These are phyloP conservation scores for Multifurca ochricompacta DNA, from an alignment of 768 basidiomycete genomes.

Conservation along the genomic window DNA sequence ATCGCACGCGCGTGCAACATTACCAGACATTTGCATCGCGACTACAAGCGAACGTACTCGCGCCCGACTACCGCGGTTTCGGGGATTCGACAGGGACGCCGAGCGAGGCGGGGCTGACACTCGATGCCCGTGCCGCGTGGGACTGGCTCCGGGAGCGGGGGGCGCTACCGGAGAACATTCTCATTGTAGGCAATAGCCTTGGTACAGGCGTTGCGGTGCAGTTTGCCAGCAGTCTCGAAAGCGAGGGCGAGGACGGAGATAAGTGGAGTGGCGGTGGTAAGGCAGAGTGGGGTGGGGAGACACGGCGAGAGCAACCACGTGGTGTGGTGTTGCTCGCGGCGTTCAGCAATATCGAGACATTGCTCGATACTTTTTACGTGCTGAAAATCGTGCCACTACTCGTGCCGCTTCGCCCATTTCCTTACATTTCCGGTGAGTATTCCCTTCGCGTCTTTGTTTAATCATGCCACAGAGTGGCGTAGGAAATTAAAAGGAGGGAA, in stretches of 20 bases:
- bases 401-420: slow-evolving; percentile 58
- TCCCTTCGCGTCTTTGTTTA: not conserved
- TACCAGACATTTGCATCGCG: slow-evolving; percentile 61
- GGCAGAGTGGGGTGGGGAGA: not conserved
- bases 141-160: slow-evolving; percentile 63
- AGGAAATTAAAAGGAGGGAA: not conserved
- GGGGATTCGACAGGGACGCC: slow-evolving; percentile 80
- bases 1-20: slow-evolving; percentile 54
- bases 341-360: slow-evolving; percentile 30
- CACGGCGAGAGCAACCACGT: slow-evolving; percentile 27
- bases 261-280: not conserved
- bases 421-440: slow-evolving; percentile 55
- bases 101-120: slow-evolving; percentile 61
- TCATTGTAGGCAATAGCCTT: slow-evolving; percentile 81
- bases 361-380: slow-evolving; percentile 63
- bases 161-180: slow-evolving; percentile 48
- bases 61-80: slow-evolving; percentile 89
- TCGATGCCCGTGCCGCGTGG: slow-evolving; percentile 73
- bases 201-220: slow-evolving; percentile 69
- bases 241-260: slow-evolving; percentile 24
- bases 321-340: slow-evolving; percentile 38
- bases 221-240: slow-evolving; percentile 33
- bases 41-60: slow-evolving; percentile 66
- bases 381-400: slow-evolving; percentile 63
- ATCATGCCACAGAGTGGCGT: not conserved